These are phyloP conservation scores for Chlorella sp. DNA, from an alignment of 139 green algal species.

Conservation along the genomic window DNA sequence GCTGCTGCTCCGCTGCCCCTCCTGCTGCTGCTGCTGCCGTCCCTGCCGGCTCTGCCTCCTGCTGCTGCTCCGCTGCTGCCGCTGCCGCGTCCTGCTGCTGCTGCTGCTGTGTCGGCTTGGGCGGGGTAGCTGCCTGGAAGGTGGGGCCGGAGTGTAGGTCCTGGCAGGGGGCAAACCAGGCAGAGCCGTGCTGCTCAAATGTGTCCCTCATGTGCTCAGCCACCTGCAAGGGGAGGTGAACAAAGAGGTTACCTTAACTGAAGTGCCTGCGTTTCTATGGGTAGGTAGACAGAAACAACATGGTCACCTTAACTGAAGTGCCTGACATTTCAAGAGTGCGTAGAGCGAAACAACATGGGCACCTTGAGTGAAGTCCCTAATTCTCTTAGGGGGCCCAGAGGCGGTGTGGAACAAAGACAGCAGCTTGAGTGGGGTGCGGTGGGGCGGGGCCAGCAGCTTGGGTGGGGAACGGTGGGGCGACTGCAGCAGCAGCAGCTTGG, in stretches of 20 bases:
- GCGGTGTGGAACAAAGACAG: too few relatives aligned
- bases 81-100: not conserved
- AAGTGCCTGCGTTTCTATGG: too few relatives aligned
- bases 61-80: not conserved
- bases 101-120: not conserved
- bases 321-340: too few relatives aligned
- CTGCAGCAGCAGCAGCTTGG: too few relatives aligned
- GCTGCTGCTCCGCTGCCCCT: not conserved
- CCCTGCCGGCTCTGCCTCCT: not conserved
- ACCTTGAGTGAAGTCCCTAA: too few relatives aligned
- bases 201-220: constrained; percentile 63
- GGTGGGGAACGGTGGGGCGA: not conserved
- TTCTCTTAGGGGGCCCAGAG: too few relatives aligned
- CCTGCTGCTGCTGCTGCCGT: not conserved
- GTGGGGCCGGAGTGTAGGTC: not conserved
- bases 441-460: not conserved
- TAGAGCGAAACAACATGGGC: too few relatives aligned
- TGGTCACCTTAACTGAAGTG: too few relatives aligned
- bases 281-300: too few relatives aligned
- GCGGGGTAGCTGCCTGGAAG: constrained; percentile 16
- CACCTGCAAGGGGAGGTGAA: constrained; percentile 37
- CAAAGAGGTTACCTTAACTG: too few relatives aligned
- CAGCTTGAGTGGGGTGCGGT: not conserved
- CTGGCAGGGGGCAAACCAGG: constrained; percentile 34
- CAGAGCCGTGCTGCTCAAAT: constrained; percentile 55